Conservation (phyloP, 495 filamentous ascomycete species). For the Aspergillus indologenus region DNA sequence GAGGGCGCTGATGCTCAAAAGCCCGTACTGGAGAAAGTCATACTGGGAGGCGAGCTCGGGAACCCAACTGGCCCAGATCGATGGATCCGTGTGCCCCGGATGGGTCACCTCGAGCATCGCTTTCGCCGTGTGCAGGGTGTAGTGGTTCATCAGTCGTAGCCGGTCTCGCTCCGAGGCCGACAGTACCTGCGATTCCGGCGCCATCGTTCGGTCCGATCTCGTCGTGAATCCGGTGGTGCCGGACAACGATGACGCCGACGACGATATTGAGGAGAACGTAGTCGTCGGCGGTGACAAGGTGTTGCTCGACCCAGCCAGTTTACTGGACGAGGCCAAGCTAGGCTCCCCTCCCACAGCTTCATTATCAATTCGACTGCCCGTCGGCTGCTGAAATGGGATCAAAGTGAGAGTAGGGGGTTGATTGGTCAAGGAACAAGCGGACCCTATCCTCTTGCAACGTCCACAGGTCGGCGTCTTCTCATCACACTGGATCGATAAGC, state of each 20-base stretch:
- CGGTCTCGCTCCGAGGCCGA: not conserved
- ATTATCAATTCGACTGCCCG: not conserved
- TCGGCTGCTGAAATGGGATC: not conserved
- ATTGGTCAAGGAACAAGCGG: not conserved
- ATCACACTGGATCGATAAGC: slow-evolving; percentile 1
- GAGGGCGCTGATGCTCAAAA: not conserved
- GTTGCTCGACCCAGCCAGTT: not conserved
- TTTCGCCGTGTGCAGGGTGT: not conserved
- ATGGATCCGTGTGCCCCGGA: not conserved
- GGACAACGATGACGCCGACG: not conserved
- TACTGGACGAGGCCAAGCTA: not conserved
- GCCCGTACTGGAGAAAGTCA: not conserved
- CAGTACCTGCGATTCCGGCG: not conserved
- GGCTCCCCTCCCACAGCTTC: not conserved
- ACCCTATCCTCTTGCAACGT: not conserved
- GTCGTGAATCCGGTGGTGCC: not conserved
- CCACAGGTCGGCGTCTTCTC: not conserved
- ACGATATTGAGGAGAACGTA: not conserved
- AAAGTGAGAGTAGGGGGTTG: not conserved
- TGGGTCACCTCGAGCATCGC: not conserved
- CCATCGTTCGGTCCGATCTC: not conserved
- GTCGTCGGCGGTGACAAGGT: too few species aligned
- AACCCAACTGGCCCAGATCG: not conserved
- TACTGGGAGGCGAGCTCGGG: not conserved
- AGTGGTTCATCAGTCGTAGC: not conserved